phyloP scores from a whole-genome alignment of 495 filamentous ascomycete species.

The Penicillium steckii region DNA sequence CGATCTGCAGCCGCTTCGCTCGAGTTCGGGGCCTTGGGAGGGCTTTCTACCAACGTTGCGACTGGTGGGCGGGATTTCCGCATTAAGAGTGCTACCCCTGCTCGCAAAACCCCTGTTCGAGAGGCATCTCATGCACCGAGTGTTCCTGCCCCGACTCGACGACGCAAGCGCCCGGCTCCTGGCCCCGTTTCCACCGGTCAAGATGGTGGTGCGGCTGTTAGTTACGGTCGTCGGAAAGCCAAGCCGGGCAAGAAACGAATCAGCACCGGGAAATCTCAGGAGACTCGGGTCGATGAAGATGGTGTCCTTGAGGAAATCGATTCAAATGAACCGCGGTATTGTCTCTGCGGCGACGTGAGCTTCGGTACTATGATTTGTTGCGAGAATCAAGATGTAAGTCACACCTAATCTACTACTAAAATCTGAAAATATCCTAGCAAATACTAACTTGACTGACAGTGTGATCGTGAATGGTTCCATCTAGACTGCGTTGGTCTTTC shows the following conservation, averaged over 20 bases:
- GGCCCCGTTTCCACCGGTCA: constrained; percentile 67
- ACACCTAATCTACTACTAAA: constrained; percentile 9
- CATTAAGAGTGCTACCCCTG: constrained; percentile 47
- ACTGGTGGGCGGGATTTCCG: constrained; percentile 39
- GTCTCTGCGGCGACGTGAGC: constrained; percentile 86
- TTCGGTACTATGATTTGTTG: constrained; percentile 95
- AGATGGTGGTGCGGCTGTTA: constrained; percentile 71
- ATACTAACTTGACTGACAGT: constrained; percentile 44
- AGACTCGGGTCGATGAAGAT: constrained; percentile 47
- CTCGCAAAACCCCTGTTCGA: constrained; percentile 52
- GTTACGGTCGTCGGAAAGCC: constrained; percentile 75
- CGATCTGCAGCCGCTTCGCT: constrained; percentile 43
- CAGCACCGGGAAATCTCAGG: constrained; percentile 37
- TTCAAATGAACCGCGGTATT: constrained; percentile 84
- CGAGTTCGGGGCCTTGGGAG: constrained; percentile 22
- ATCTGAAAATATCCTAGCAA: constrained; percentile 9
- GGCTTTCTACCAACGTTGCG: constrained; percentile 8
- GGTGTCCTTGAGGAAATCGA: constrained; percentile 71
- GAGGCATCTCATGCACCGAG: constrained; percentile 48
- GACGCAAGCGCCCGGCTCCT: constrained; percentile 71
- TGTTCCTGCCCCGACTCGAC: constrained; percentile 46
- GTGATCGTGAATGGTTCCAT: constrained; percentile 87
- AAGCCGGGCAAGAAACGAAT: constrained; percentile 63
- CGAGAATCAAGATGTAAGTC: constrained; percentile 83
- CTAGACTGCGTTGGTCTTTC: constrained; percentile 80